A percentile compares a stretch with the other conserved stretches of the same genome.
phyloP scores from a whole-genome alignment of 2,329 filamentous ascomycete genomes.

The Colletotrichum liaoningense region DNA sequence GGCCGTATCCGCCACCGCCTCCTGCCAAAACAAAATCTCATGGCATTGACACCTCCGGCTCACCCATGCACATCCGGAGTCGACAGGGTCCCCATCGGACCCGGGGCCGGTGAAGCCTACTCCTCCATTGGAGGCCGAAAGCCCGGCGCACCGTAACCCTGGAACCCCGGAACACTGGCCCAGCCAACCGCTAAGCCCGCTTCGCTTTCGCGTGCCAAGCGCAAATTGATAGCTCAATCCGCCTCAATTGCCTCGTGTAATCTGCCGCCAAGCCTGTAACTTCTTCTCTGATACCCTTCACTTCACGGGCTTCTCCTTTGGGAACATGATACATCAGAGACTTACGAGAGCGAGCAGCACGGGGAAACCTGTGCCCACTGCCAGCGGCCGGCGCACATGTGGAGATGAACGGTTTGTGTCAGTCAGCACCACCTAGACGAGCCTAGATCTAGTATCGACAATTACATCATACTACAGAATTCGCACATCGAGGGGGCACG shows the following conservation, averaged over 20 bases:
- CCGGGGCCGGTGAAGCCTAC: not conserved
- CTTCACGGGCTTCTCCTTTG: too few species aligned
- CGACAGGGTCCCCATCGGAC: not conserved
- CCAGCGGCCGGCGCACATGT: not conserved
- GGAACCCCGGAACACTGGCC: not conserved
- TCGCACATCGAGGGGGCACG: not conserved
- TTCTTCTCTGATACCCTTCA: not conserved
- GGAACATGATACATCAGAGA: too few species aligned
- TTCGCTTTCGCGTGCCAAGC: not conserved
- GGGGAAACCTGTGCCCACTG: not conserved
- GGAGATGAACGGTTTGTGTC: slow-evolving; percentile 1
- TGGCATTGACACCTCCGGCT: not conserved
- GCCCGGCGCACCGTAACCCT: not conserved
- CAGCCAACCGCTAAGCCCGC: not conserved
- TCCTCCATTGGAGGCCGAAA: not conserved
- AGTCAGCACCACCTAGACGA: slow-evolving; percentile 4
- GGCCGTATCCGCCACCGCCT: not conserved
- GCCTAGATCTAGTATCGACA: not conserved
- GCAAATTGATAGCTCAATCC: not conserved
- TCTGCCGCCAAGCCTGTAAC: not conserved
- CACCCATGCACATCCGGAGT: not conserved
- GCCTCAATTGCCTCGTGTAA: not conserved
- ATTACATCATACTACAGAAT: slow-evolving; percentile 1
- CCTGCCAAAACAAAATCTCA: not conserved
- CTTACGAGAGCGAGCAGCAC: not conserved